Base-by-base conservation (phyloP, 768 basidiomycete species). In the Hypholoma sublateritium region DNA sequence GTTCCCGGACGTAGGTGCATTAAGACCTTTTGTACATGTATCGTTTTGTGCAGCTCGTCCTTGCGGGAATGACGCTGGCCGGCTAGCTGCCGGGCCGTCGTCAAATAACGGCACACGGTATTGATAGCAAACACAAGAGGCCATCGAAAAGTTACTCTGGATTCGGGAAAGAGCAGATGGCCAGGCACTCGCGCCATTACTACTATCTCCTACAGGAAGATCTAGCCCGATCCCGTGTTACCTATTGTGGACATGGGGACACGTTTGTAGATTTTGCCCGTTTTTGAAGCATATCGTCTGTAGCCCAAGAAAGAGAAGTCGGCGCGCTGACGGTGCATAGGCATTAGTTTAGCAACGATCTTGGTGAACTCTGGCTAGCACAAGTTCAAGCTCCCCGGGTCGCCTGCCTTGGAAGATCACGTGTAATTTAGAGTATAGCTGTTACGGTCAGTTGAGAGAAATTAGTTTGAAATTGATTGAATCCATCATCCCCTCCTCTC, bases 151-250 rank as follows among this genome's bases (percentile, higher is more conserved):
- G 53, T 45, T 53, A 53, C 53, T 53, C 53, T 53, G 53, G 53
- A 53, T 53, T 53, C 32, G 39, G 53, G 43, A 53, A 53, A 5
- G 53, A 53, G 53, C 53, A 53, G 53, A 53, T 53, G 53, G 53
- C 53, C 53, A 53, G 53, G 53, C 53, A 53, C 53, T 53, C 53
- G 42, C 36, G 53, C 34, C 42, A 34, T 19, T 14, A 32, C 24
- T 47, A 11, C 19, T 53, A 53, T 53, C 53, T 53, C 53, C 53
- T 44, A 42, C 42, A 34, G 53, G 13, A n/a, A 53, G 53, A 53
- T 53, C 53, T 44, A 35, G 32, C 42, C 42, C 39, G 53, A 53
- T 44, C 42, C 32, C 39, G 42, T 17, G 21, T 32, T 53, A 28
- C 53, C 32, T 44, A 45, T 43, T 21, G 43, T 44, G 34, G 43